These are phyloP conservation scores for Daldinia eschscholtzii DNA, from an alignment of 2,329 filamentous ascomycete genomes.

Conservation along the genomic window DNA sequence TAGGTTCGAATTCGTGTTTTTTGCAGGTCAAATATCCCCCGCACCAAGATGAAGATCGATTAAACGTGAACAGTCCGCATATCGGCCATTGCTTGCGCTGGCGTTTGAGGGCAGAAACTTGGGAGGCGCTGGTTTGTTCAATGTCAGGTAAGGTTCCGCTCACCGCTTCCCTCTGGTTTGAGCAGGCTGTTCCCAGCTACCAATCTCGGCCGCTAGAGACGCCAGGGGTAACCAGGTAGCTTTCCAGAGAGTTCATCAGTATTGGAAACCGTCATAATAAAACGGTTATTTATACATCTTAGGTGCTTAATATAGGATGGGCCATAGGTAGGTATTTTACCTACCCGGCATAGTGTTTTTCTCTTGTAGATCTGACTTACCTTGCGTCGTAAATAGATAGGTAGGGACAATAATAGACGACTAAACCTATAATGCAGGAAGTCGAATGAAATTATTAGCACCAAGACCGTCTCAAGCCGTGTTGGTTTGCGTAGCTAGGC, in stretches of 20 bases:
- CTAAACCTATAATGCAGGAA: not conserved
- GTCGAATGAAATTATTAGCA: conserved; percentile 9
- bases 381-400: conserved; percentile 1
- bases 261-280: conserved; percentile 23
- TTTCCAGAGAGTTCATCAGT: conserved; percentile 26
- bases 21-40: conserved; percentile 45
- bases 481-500: conserved; percentile 14
- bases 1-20: conserved; percentile 22
- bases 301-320: not conserved
- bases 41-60: conserved; percentile 43
- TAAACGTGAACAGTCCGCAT: conserved; percentile 36
- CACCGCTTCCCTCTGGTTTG: conserved; percentile 41
- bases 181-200: conserved; percentile 36
- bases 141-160: conserved; percentile 37
- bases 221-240: conserved; percentile 39
- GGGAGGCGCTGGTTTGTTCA: conserved; percentile 33
- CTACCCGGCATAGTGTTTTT: not conserved
- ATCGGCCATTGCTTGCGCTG: conserved; percentile 42
- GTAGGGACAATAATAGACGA: not conserved
- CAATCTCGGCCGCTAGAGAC: conserved; percentile 32
- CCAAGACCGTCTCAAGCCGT: conserved; percentile 17
- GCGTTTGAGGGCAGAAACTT: conserved; percentile 30
- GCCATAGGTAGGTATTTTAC: conserved; percentile 3
- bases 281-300: conserved; percentile 12
- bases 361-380: conserved; percentile 1